phyloP scores from a whole-genome alignment of 2,329 filamentous ascomycete species.

The Colletotrichum plurivorum region DNA sequence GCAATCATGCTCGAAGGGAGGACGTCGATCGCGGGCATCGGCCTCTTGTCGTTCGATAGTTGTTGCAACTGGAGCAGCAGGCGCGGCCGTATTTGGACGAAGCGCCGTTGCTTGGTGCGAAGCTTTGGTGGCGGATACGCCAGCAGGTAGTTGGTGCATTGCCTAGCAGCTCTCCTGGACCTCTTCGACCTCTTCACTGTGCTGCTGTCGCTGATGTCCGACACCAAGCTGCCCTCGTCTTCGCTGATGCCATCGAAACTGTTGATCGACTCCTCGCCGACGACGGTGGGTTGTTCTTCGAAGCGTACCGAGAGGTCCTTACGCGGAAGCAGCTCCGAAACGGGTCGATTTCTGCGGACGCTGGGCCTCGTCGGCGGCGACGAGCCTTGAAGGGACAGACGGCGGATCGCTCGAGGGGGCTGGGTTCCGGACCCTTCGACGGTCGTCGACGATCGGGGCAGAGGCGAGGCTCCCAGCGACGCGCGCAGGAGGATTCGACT shows the following conservation, averaged over 20 bases:
- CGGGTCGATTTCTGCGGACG: constrained; percentile 48
- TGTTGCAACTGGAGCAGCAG: constrained; percentile 81
- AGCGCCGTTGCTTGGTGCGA: constrained; percentile 73
- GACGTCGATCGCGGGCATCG: constrained; percentile 80
- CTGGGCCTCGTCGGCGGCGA: constrained; percentile 32
- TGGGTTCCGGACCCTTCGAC: constrained; percentile 3
- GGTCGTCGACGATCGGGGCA: constrained; percentile 23
- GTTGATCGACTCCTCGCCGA: constrained; percentile 16
- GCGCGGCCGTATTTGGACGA: constrained; percentile 77
- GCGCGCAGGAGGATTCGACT: constrained; percentile 59
- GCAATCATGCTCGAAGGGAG: constrained; percentile 76
- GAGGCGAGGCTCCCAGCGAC: constrained; percentile 49
- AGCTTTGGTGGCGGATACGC: constrained; percentile 76
- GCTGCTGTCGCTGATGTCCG: constrained; percentile 63
- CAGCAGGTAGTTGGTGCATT: constrained; percentile 75
- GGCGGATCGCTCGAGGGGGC: constrained; percentile 21
- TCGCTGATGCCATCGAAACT: constrained; percentile 57
- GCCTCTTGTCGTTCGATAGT: constrained; percentile 71
- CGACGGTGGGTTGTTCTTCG: constrained; percentile 54
- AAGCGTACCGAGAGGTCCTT: constrained; percentile 64
- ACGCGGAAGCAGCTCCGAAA: constrained; percentile 55
- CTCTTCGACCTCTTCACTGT: constrained; percentile 48
- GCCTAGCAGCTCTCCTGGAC: constrained; percentile 54
- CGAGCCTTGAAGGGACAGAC: constrained; percentile 31
- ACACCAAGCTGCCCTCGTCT: constrained; percentile 62